Conservation (phyloP, 768 basidiomycete genomes). For the Termitomyces sp. region DNA sequence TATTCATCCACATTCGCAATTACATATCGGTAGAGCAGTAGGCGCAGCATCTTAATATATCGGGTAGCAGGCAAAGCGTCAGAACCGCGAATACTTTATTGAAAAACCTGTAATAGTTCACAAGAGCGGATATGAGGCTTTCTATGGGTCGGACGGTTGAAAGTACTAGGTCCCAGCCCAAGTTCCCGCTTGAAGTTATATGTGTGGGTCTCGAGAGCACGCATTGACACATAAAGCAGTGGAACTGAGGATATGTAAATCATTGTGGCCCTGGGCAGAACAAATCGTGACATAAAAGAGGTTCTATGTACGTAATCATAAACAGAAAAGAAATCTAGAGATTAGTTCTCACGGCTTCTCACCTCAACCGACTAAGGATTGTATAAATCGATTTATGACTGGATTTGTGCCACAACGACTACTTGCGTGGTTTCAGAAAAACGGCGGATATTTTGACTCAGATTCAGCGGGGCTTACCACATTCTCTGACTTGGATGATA, state of each 20-base stretch:
- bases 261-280: background rate
- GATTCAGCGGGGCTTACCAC: constrained; percentile 38
- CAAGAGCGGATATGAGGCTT: background rate
- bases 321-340: background rate
- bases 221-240: background rate
- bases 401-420: constrained; percentile 3
- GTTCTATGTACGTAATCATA: background rate
- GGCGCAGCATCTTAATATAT: background rate
- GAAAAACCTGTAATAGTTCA: background rate
- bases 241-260: background rate
- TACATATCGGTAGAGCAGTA: background rate
- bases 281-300: background rate
- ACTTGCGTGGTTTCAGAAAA: constrained; percentile 50
- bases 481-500: constrained; percentile 48
- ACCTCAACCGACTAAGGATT: background rate
- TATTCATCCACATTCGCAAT: background rate
- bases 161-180: background rate
- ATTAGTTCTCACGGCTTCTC: background rate
- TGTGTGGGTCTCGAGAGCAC: background rate
- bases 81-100: background rate
- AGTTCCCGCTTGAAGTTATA: background rate
- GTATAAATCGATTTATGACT: background rate
- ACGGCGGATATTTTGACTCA: constrained; percentile 47
- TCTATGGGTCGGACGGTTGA: background rate
- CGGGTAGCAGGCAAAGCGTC: background rate